A percentile compares a stretch with the other conserved stretches of the same genome.
These are phyloP conservation scores for Phytophthora rubi DNA, from an alignment of 352 stramenopile species.

Conservation along the genomic window DNA sequence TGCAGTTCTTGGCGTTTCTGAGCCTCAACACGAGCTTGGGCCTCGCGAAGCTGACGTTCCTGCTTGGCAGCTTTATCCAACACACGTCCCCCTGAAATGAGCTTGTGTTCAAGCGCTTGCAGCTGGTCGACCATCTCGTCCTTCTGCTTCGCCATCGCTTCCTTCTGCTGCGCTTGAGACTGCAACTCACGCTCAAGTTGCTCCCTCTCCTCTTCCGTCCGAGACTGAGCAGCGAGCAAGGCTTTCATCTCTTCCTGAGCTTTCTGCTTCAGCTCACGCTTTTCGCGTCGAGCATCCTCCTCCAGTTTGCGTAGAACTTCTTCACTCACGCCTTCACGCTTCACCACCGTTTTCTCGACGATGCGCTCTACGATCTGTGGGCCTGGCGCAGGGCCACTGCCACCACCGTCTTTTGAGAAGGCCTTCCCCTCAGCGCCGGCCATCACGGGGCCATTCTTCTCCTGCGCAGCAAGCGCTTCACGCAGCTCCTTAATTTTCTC, in stretches of 20 bases:
- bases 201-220: slow-evolving; percentile 89
- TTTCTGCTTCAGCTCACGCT: slow-evolving; percentile 72
- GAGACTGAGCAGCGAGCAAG: slow-evolving; percentile 82
- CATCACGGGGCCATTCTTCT: slow-evolving; percentile 42
- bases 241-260: slow-evolving; percentile 86
- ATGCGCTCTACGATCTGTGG: slow-evolving; percentile 68
- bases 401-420: slow-evolving; percentile 26
- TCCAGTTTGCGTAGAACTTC: slow-evolving; percentile 82
- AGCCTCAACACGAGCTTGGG: slow-evolving; percentile 90
- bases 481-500: slow-evolving; percentile 70
- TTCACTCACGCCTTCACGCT: slow-evolving; percentile 74
- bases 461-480: slow-evolving; percentile 60
- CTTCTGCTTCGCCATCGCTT: slow-evolving; percentile 88
- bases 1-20: slow-evolving; percentile 80
- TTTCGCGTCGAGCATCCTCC: slow-evolving; percentile 78
- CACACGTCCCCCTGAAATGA: slow-evolving; percentile 94
- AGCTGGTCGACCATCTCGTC: slow-evolving; percentile 92
- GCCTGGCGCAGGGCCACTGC: slow-evolving; percentile 32
- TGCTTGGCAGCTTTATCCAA: slow-evolving; percentile 95
- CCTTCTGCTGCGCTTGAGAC: slow-evolving; percentile 83
- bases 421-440: slow-evolving; percentile 22
- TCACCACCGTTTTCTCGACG: slow-evolving; percentile 81
- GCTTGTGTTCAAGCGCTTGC: slow-evolving; percentile 66
- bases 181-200: slow-evolving; percentile 87
- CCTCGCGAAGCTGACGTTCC: slow-evolving; percentile 90